A percentile compares a stretch with the other conserved stretches of the same genome.
Conservation (phyloP, 345 rosid species). For the Dimocarpus longan region DNA sequence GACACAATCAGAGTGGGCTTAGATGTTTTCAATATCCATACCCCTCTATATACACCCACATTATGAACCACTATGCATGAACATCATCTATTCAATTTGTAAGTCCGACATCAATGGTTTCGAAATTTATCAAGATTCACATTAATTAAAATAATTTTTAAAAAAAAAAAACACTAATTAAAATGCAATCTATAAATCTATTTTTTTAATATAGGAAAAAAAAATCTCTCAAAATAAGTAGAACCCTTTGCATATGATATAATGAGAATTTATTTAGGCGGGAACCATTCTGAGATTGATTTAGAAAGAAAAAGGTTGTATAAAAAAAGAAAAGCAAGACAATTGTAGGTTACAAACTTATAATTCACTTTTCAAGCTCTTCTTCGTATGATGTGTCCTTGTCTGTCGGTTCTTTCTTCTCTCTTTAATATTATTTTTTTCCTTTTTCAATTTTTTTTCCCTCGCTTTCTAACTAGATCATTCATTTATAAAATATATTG, state of each 20-base stretch:
- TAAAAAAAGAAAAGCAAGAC: background rate
- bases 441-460: background rate
- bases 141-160: background rate
- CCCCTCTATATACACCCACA: too few species aligned
- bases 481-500: background rate
- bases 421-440: background rate
- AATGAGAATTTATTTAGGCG: background rate
- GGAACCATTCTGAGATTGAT: background rate
- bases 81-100: background rate
- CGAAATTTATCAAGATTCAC: too few species aligned
- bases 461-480: background rate
- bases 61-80: too few species aligned
- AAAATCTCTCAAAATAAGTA: too few species aligned
- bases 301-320: background rate
- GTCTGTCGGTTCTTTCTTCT: conserved; percentile 4
- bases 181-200: too few species aligned
- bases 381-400: conserved; percentile 27
- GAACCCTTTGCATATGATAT: too few species aligned
- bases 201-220: too few species aligned
- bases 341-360: background rate
- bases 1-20: background rate
- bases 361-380: background rate
- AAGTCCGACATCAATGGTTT: too few species aligned
- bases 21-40: background rate
- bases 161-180: too few species aligned